Evolutionary conservation across 2,329 filamentous ascomycete genomes (phyloP).

Genomic region (Dactylellina haptotyla): DNA sequence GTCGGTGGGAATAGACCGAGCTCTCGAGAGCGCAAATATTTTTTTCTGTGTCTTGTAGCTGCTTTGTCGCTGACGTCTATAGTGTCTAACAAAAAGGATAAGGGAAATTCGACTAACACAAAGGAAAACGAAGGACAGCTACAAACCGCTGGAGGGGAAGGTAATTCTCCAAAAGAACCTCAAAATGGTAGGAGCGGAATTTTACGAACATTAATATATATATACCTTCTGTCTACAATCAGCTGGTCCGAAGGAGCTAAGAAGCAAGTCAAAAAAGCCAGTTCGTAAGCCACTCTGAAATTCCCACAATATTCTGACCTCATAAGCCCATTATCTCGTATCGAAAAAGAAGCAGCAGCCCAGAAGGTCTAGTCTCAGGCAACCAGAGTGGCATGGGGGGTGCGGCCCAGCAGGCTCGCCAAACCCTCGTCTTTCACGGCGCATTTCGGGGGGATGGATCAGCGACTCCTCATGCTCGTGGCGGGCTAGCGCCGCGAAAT

Average conservation of each 20-base stretch:
- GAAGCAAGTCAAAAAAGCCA: too few relatives aligned
- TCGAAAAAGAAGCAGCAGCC: conserved; percentile 8
- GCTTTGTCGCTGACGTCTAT: not conserved
- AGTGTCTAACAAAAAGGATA: not conserved
- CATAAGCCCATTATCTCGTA: conserved; percentile 16
- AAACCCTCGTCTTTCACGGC: conserved; percentile 23
- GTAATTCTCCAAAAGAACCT: conserved; percentile 14
- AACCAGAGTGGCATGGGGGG: conserved; percentile 25
- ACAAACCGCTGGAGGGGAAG: not conserved
- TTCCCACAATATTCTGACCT: conserved; percentile 19
- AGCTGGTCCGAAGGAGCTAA: conserved; percentile 2
- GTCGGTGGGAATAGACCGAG: too few relatives aligned
- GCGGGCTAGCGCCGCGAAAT: conserved; percentile 45
- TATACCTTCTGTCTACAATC: not conserved
- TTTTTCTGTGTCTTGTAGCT: too few relatives aligned
- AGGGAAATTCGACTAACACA: not conserved
- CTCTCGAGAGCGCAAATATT: too few relatives aligned
- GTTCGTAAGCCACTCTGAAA: conserved; percentile 14
- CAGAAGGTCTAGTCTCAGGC: conserved; percentile 7
- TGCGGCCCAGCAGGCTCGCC: conserved; percentile 14
- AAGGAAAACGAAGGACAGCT: not conserved
- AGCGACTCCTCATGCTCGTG: conserved; percentile 37
- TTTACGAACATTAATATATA: conserved; percentile 30
- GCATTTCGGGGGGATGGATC: conserved; percentile 32
- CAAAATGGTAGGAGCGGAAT: conserved; percentile 50